Evolutionary conservation across 2,329 filamentous ascomycete genomes (phyloP), one percentile per base, ranked within the genome.

Genomic region (Malbranchea cinnamomea): DNA sequence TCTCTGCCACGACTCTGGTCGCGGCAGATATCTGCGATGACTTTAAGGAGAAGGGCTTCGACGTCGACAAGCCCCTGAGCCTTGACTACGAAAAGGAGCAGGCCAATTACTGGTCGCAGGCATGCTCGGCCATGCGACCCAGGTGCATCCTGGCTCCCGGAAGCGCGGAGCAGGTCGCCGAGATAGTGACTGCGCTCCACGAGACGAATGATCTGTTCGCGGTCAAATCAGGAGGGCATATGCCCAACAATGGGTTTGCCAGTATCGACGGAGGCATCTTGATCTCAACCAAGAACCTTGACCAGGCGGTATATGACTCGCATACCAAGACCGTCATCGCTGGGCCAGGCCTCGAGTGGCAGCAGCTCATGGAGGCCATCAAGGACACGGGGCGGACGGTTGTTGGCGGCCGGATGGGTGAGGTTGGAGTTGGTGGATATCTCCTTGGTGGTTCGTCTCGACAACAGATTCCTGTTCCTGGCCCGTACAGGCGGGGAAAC

Each of bases 191-290:
- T 15, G 53, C 64, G 17, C 54, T 74, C 8, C 56, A 54, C 5
- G 47, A 58, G 19, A 58, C 58, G 23, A 52, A 57, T 21, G 63
- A 63, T 32, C 48, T 65, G 4, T 67, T 74, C 26, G 71, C 67
- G 13, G 57, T 71, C 48, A 60, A 65, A 44, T 57, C 60, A 6
- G 67, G 65, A 5, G 60, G 60, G 1, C 60, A 64, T 41, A 57
- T 58, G 33, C 57, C 56, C 1, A 63, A 60, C 34, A 56, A 58
- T 34, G 56, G 57, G 19, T 63, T 60, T 34, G 53, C 57, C 3
- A 62, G 56, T 39, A 56, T 61, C 24, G 52, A 57, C 25, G 53
- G 54, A 11, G 61, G 57, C 1, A 48, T 59, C 5, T 45, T 65
- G 23, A 54, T 60, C 26, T 52, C 50, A 2, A 63, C 65, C 34